phyloP scores from a whole-genome alignment of 1,284 basidiomycete genomes.

The Ustilago sp. region DNA sequence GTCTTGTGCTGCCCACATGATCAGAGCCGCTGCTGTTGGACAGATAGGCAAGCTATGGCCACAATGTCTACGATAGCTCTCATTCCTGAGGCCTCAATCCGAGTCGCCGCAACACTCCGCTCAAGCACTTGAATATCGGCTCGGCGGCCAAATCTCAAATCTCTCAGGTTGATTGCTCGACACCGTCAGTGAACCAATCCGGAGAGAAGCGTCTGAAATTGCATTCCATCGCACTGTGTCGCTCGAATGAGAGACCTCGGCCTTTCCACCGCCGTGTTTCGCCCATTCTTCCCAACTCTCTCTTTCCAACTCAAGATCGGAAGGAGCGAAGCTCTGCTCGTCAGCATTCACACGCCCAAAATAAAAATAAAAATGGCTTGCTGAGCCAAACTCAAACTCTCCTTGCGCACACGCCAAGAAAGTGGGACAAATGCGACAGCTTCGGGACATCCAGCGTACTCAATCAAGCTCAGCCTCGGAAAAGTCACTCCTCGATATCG shows the following conservation, averaged over 20 bases:
- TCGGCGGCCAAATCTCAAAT: too few relatives aligned
- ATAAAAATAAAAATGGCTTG: not conserved
- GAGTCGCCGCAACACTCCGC: too few relatives aligned
- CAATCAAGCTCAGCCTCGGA: conserved; percentile 1
- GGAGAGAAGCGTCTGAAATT: too few relatives aligned
- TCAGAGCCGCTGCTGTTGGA: not conserved
- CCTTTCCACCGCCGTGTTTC: too few relatives aligned
- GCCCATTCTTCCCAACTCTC: too few relatives aligned
- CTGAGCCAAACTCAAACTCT: not conserved
- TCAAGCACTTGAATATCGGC: too few relatives aligned
- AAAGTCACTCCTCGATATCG: not conserved
- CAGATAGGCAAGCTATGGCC: not conserved
- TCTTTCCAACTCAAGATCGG: not conserved
- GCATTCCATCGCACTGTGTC: too few relatives aligned
- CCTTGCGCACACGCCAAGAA: conserved; percentile 6
- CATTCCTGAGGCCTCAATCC: too few relatives aligned
- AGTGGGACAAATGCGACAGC: not conserved
- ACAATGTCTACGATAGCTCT: too few relatives aligned
- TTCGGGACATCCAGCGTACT: not conserved
- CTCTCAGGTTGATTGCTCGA: too few relatives aligned
- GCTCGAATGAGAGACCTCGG: too few relatives aligned
- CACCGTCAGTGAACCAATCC: too few relatives aligned
- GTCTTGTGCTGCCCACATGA: not conserved
- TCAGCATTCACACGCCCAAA: not conserved
- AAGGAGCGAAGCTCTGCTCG: not conserved